A percentile compares a stretch with the other conserved stretches of the same genome.
These are phyloP conservation scores for Pseudohalonectria lignicola DNA, from an alignment of 2,329 filamentous ascomycete species.

Conservation along the genomic window DNA sequence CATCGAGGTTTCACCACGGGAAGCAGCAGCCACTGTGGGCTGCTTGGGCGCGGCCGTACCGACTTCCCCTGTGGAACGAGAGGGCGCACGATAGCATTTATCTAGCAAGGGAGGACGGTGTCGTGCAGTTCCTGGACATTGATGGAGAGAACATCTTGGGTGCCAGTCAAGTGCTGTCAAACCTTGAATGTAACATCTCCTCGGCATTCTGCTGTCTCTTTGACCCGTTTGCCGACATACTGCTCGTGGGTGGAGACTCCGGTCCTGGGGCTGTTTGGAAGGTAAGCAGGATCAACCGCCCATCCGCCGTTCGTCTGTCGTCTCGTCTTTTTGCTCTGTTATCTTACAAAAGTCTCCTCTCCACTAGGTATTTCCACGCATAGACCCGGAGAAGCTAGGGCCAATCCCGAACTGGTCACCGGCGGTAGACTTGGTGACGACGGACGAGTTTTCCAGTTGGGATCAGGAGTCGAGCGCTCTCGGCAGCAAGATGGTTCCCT, in stretches of 20 bases:
- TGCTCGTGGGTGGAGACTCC: constrained; percentile 68
- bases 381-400: constrained; percentile 41
- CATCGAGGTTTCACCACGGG: constrained; percentile 35
- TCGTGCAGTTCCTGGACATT: constrained; percentile 63
- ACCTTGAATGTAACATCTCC: constrained; percentile 64
- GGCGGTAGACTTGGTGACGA: constrained; percentile 42
- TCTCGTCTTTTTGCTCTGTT: background rate
- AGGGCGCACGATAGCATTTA: constrained; percentile 68
- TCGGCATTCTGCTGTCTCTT: constrained; percentile 72
- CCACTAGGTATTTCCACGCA: constrained; percentile 40
- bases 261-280: constrained; percentile 69
- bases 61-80: constrained; percentile 51
- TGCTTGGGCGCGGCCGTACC: constrained; percentile 70
- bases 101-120: constrained; percentile 78
- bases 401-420: constrained; percentile 55
- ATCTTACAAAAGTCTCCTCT: no score
- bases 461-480: constrained; percentile 9
- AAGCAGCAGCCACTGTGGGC: constrained; percentile 56
- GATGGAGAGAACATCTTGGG: constrained; percentile 44
- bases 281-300: constrained; percentile 28
- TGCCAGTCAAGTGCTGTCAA: constrained; percentile 47
- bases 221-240: constrained; percentile 59
- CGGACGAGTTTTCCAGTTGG: constrained; percentile 22
- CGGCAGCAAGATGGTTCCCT: constrained; percentile 9
- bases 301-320: background rate